These are phyloP conservation scores for Bacterosira constricta DNA, from an alignment of 108 stramenopile genomes.

Conservation along the genomic window DNA sequence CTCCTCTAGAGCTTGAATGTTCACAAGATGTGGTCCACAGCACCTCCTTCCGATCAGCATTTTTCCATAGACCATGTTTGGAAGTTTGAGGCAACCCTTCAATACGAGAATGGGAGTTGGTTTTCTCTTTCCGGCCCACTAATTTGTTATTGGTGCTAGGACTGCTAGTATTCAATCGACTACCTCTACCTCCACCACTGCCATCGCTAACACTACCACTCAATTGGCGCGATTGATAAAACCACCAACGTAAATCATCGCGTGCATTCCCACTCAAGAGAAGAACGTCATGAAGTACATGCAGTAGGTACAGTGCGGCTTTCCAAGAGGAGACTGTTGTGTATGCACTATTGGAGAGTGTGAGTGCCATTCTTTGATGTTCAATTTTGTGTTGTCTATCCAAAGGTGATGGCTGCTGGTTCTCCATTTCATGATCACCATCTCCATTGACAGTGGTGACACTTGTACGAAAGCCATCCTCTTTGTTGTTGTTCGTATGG, in stretches of 20 bases:
- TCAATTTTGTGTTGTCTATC: neutral
- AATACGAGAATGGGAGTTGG: slow-evolving; percentile 18
- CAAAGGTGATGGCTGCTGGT: too few relatives aligned
- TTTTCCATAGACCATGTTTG: neutral
- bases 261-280: slow-evolving; percentile 36
- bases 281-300: slow-evolving; percentile 28
- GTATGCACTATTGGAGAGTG: neutral
- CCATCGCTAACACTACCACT: neutral
- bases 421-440: neutral
- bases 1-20: neutral
- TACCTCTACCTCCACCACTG: slow-evolving; percentile 7
- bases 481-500: too few relatives aligned
- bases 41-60: slow-evolving; percentile 7
- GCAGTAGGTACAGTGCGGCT: slow-evolving; percentile 27
- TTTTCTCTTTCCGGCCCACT: neutral
- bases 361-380: neutral
- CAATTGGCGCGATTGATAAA: neutral
- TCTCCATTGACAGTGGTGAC: neutral
- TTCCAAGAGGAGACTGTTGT: slow-evolving; percentile 14
- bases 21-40: slow-evolving; percentile 11
- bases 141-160: neutral
- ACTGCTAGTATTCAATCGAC: neutral
- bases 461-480: neutral
- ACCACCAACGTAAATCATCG: slow-evolving; percentile 11
- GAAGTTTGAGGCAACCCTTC: slow-evolving; percentile 23